Evolutionary conservation across 371 early-diverging fungal genomes (phyloP).

Genomic region (Apophysomyces elegans): DNA sequence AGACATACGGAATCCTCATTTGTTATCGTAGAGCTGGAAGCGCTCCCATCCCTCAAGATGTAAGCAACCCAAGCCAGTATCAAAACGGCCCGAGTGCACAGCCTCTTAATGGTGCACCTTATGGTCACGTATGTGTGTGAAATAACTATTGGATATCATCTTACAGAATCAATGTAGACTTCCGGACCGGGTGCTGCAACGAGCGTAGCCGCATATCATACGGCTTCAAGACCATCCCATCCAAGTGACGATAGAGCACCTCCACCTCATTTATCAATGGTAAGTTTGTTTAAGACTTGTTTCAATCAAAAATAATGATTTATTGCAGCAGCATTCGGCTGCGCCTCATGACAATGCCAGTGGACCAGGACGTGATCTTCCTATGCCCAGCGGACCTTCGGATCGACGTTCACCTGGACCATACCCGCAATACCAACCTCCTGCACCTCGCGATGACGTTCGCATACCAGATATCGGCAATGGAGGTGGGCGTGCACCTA

Average conservation of each 20-base stretch:
- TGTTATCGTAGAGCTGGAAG: slow-evolving; percentile 36
- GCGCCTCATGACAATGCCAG: slow-evolving; percentile 26
- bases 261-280: slow-evolving; percentile 15
- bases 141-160: not conserved
- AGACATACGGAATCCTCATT: not conserved
- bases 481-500: slow-evolving; percentile 48
- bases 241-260: slow-evolving; percentile 14
- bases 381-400: slow-evolving; percentile 36
- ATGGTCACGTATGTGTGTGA: slow-evolving; percentile 21
- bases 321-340: slow-evolving; percentile 25
- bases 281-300: slow-evolving; percentile 3
- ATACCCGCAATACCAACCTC: slow-evolving; percentile 25
- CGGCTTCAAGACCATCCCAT: not conserved
- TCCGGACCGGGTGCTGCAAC: slow-evolving; percentile 14
- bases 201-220: slow-evolving; percentile 17
- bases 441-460: slow-evolving; percentile 40
- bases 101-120: slow-evolving; percentile 37
- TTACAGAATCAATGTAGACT: not conserved
- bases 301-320: not conserved
- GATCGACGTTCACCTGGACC: slow-evolving; percentile 41
- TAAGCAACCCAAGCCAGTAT: slow-evolving; percentile 59
- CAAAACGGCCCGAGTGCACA: slow-evolving; percentile 38
- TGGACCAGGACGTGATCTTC: slow-evolving; percentile 49
- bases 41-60: slow-evolving; percentile 67
- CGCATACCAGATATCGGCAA: slow-evolving; percentile 52